Evolutionary conservation across 2,329 filamentous ascomycete species (phyloP).

Genomic region (Aureobasidium sp.): DNA sequence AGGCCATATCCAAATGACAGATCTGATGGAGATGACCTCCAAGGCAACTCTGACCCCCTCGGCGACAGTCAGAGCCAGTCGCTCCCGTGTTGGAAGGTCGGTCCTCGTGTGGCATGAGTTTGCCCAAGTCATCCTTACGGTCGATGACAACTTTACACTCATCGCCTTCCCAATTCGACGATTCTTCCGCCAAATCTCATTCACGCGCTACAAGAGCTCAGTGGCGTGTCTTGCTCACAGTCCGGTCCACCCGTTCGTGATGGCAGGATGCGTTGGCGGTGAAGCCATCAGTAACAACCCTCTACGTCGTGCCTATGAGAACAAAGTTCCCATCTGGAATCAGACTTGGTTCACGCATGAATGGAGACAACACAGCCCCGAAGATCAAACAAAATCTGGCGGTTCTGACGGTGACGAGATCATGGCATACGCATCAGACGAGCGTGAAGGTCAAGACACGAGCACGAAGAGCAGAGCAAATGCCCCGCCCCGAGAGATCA

Average conservation of each 20-base stretch:
- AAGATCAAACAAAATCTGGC: constrained; percentile 8
- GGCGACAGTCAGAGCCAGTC: constrained; percentile 40
- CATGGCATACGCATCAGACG: not conserved
- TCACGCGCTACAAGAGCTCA: constrained; percentile 30
- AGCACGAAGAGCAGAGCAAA: not conserved
- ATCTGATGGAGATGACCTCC: constrained; percentile 42
- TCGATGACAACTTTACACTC: constrained; percentile 49
- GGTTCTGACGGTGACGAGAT: not conserved
- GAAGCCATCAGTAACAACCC: constrained; percentile 47
- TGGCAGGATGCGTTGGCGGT: constrained; percentile 48
- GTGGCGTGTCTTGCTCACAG: constrained; percentile 42
- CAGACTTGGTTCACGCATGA: constrained; percentile 54
- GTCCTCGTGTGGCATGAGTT: constrained; percentile 50
- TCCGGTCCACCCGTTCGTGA: constrained; percentile 47
- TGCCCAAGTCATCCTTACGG: constrained; percentile 46
- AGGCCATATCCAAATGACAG: constrained; percentile 49
- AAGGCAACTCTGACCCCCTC: constrained; percentile 38
- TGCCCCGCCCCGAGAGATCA: constrained; percentile 19
- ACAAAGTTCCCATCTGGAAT: constrained; percentile 46
- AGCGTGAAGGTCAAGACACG: not conserved
- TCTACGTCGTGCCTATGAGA: constrained; percentile 43
- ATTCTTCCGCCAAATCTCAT: constrained; percentile 42
- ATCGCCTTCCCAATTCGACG: constrained; percentile 45
- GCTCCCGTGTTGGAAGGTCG: constrained; percentile 43
- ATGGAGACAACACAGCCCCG: constrained; percentile 33